Base-by-base conservation (phyloP, 371 early-diverging fungal genomes). In the Gilbertella persicaria region DNA sequence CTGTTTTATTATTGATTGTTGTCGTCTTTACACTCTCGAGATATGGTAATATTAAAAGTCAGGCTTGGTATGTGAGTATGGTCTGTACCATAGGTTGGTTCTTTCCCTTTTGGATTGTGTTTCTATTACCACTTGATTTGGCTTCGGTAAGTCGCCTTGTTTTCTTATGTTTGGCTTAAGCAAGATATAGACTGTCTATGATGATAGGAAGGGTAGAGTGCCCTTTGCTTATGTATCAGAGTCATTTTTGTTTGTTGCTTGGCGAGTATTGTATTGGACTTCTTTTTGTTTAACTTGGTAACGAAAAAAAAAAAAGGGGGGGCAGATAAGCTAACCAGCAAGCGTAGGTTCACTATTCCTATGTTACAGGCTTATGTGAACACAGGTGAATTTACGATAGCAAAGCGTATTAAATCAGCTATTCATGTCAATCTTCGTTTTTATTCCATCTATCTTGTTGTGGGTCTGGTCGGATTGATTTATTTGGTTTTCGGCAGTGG, bases 221-320 rank as follows among this genome's bases (percentile, higher is more conserved):
- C 97, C 97, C 0, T 67, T 86, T 43, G 80, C 88, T 6, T 92
- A 91, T 58, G 86, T 94, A 17, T 76, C 82, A 23, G 62, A 80
- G 23, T 68, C 73, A 2, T 87, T 91, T 48, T 79, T 92, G 25
- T 75, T 75, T 30, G 76, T 76, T n/a, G 86, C 93, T 42, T 97
- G 97, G 97, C 70, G 86, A 23, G 72, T 78, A 0, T 78, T 93
- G 21, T 97, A 97, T 72, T 97, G 97, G 97, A 87, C 86, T 26
- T 87, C 89, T 52, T 96, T 95, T 67, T 78, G 80, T 50, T 73
- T 95, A 45, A 93, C 94, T 29, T 95, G 94, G 93, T 88, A 79
- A 53, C 17, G 10, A 5, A 44, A 50, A 53, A 50, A 57, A n/a
- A 21, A 28, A n/a, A 36, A 33, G 26, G 42, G 58, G 20, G 49